Evolutionary conservation across 2,329 filamentous ascomycete genomes (phyloP), one percentile per base, ranked within the genome.

Genomic region (Raffaelea ambrosiae): DNA sequence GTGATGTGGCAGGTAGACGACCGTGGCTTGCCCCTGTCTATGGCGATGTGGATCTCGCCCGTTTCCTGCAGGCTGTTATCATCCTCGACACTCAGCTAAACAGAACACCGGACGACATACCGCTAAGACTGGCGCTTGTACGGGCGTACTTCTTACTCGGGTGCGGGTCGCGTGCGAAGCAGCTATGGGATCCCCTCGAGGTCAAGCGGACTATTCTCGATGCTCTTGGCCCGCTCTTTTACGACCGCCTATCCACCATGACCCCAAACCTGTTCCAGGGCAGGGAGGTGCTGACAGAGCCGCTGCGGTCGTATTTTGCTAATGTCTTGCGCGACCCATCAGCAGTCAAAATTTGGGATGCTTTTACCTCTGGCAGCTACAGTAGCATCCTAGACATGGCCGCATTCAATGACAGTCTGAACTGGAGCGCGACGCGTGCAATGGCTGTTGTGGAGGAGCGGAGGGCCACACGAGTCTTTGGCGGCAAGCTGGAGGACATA

Each of bases 191-290:
- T 11, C 65, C 65, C 0, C 65, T 79, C 10, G 73, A 69, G 3
- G 70, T 81, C 2, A 81, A 81, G 59, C 69, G 76, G 20, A 75
- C 73, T 0, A 74, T 79, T 23, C 70, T 77, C n/a, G 76, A 80
- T 52, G 73, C 75, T 0, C 65, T 81, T 1, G 74, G 66, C 3
- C 71, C 75, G 0, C 61, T 77, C 1, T 77, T 77, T 50, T 72
- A 74, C 51, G 77, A 81, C 55, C 69, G 77, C 2, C 60, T 80
- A 5, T 74, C 74, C 1, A 73, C 68, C 1, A 58, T 79, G 2
- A 65, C 76, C 0, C 77, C 77, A 0, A 65, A 63, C 0, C 54
- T 68, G 40, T 69, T 71, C 39, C 31, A 31, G 2, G 70, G 53
- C 57, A 62, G 18, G 52, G 62, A 41, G 51, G 68, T 36, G 4